Conservation (phyloP, 495 filamentous ascomycete genomes). For the Cercophora newfieldiana region DNA sequence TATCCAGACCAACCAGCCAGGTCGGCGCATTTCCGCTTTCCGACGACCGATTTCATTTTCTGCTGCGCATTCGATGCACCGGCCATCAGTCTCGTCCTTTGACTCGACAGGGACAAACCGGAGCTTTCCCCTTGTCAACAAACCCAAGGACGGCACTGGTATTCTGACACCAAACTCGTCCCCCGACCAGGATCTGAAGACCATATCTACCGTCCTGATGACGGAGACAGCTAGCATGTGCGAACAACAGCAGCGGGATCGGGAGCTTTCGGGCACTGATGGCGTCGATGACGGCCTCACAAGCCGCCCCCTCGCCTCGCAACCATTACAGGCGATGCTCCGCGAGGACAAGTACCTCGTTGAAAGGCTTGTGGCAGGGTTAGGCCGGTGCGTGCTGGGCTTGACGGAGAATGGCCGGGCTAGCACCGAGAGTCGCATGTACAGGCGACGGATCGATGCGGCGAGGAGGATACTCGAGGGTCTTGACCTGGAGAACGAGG, state of each 20-base stretch:
- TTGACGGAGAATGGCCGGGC: conserved; percentile 63
- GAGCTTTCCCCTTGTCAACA: conserved; percentile 55
- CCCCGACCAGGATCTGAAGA: conserved; percentile 40
- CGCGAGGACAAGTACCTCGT: conserved; percentile 73
- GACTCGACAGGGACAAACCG: conserved; percentile 51
- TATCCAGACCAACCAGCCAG: conserved; percentile 18
- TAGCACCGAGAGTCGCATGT: conserved; percentile 59
- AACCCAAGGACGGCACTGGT: conserved; percentile 44
- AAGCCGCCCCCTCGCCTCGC: conserved; percentile 21
- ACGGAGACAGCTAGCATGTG: conserved; percentile 39
- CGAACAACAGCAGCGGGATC: conserved; percentile 23
- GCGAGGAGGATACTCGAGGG: conserved; percentile 73
- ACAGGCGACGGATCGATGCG: conserved; percentile 69
- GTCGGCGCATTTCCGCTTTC: conserved; percentile 25
- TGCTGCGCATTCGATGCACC: conserved; percentile 36
- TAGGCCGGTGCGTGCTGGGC: conserved; percentile 68
- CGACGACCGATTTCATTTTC: conserved; percentile 42
- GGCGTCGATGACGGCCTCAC: conserved; percentile 29
- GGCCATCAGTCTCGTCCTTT: conserved; percentile 52
- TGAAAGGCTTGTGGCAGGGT: conserved; percentile 71
- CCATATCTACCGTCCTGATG: conserved; percentile 41
- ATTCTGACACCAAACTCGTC: conserved; percentile 42
- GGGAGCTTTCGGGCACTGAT: conserved; percentile 14
- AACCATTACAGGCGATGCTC: conserved; percentile 53
- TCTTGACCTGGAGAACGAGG: conserved; percentile 27